A percentile compares a stretch with the other conserved stretches of the same genome.
These are phyloP conservation scores for Beauveria pseudobassiana DNA, from an alignment of 2,329 filamentous ascomycete genomes.

Conservation along the genomic window DNA sequence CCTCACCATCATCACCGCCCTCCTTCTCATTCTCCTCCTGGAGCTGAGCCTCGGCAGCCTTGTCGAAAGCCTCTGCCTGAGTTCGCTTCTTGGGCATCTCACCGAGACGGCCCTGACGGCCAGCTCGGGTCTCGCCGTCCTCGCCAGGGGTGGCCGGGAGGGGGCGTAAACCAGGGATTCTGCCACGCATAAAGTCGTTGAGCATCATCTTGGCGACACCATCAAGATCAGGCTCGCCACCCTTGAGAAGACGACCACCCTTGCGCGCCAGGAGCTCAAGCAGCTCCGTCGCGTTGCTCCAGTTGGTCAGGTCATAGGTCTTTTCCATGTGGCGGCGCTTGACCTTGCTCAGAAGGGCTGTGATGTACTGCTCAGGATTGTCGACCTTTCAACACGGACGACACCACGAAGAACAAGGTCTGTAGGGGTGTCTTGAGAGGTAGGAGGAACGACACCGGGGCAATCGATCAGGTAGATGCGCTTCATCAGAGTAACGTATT, in stretches of 20 bases:
- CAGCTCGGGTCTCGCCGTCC: conserved; percentile 48
- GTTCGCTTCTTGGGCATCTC: conserved; percentile 79
- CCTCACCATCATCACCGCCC: conserved; percentile 24
- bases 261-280: conserved; percentile 83
- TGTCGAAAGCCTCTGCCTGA: conserved; percentile 31
- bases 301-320: conserved; percentile 83
- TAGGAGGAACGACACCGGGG: conserved; percentile 90
- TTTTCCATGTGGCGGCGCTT: conserved; percentile 84
- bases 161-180: conserved; percentile 90
- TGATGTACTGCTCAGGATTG: conserved; percentile 92
- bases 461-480: conserved; percentile 88
- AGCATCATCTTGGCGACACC: conserved; percentile 95
- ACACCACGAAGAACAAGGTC: conserved; percentile 88
- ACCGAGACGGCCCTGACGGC: conserved; percentile 69
- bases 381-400: conserved; percentile 90
- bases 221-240: conserved; percentile 91
- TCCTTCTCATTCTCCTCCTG: conserved; percentile 43
- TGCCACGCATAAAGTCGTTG: conserved; percentile 92
- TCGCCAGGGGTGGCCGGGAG: conserved; percentile 52
- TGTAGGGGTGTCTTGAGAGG: conserved; percentile 71
- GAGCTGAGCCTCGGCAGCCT: conserved; percentile 24
- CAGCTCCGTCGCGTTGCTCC: conserved; percentile 71
- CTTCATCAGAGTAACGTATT: conserved; percentile 94
- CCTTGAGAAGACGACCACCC: conserved; percentile 75
- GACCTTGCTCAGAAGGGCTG: conserved; percentile 69